phyloP scores from a whole-genome alignment of 2,329 filamentous ascomycete species.

The Botryotinia narcissicola region DNA sequence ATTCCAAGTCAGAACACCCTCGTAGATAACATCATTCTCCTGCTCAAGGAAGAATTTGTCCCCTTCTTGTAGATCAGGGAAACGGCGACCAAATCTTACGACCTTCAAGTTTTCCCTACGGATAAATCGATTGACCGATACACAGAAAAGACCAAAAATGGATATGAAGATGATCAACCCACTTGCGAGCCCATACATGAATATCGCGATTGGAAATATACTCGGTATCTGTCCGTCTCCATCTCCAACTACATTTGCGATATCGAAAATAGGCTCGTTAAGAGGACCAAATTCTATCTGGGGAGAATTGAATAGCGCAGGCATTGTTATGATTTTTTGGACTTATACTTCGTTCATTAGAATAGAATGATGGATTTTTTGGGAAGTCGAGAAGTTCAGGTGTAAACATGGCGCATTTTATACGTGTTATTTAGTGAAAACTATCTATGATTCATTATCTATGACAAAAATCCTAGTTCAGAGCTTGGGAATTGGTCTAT shows the following conservation, averaged over 20 bases:
- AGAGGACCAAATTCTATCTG: neutral
- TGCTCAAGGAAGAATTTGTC: no score
- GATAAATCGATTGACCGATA: rapidly evolving
- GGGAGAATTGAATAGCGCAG: neutral
- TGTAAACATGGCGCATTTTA: neutral
- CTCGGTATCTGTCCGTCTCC: neutral
- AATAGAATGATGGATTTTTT: neutral
- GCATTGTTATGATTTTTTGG: neutral
- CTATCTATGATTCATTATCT: neutral
- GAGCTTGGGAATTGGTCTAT: neutral
- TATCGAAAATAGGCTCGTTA: neutral
- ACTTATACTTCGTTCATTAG: neutral
- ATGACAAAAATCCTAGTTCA: neutral
- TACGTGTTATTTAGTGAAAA: neutral
- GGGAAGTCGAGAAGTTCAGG: neutral
- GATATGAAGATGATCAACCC: neutral
- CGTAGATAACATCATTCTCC: neutral
- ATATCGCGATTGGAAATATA: no score
- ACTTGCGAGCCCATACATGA: neutral
- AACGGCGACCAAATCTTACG: neutral
- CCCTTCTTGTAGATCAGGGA: neutral
- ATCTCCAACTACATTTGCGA: neutral
- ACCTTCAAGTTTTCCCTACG: rapidly evolving
- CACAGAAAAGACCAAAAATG: neutral
- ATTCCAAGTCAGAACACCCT: neutral